Evolutionary conservation across 1,139 yeast genomes (phyloP), one percentile per base, ranked within the genome.

Genomic region (Yamadazyma spencermartinsiae): DNA sequence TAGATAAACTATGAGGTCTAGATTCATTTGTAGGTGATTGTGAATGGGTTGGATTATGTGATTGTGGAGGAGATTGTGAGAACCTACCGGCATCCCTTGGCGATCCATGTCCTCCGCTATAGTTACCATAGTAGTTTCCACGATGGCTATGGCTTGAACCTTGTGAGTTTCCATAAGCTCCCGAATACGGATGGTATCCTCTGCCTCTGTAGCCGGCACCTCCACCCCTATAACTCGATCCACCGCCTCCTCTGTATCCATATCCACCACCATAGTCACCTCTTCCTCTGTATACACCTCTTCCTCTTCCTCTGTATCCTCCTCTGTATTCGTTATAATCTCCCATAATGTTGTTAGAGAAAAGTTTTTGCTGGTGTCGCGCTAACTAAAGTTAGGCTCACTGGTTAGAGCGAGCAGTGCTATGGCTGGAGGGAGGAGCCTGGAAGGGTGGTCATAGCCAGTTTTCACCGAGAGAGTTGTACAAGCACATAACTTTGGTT

Each of bases 1-100:
- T 23, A 4, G 7, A 12, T 11, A 12, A 5, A 23, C n/a, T 11
- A 10, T 7, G 8, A 12, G 9, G 9, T 4, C 12, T 23, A 5
- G 26, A 23, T 23, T 23, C 12, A 12, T 8, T 13, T 51, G 10
- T 49, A 51, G 36, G 63, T 44, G 10, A 60, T 51, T n/a, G 13
- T 41, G 48, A 28, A 39, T 36, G 13, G 38, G 25, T 11, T 19
- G 33, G 17, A 7, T 20, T 7, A 20, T 20, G 23, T 43, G 41
- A 14, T 39, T 30, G 8, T 36, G 30, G 8, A 20, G 12, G 8
- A 9, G 12, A n/a, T n/a, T 18, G 3, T 12, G 6, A n/a, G 3
- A 5, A 14, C 29, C 16, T 8, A n/a, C 34, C 23, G 7, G 9
- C 23, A 7, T 20, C 23, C 10, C 23, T 49, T 51, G 35, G 63